Evolutionary conservation across 768 basidiomycete species (phyloP).

Genomic region (Suillus plorans): DNA sequence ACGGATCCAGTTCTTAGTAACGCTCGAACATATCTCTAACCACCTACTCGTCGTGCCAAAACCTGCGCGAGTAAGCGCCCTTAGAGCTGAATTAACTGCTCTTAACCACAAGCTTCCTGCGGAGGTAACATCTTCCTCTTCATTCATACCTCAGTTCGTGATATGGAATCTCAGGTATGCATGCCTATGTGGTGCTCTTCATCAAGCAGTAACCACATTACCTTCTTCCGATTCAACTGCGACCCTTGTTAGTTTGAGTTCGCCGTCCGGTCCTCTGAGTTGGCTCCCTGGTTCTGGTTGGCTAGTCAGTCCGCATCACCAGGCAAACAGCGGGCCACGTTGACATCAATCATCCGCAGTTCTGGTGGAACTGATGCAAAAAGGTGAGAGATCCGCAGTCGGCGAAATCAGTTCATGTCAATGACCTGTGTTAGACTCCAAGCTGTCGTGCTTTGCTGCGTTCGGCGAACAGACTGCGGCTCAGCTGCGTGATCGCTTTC

Average conservation of each 20-base stretch:
- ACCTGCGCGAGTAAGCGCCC: constrained; percentile 92
- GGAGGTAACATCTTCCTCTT: constrained; percentile 56
- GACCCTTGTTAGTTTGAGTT: constrained; percentile 9
- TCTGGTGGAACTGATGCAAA: constrained; percentile 97
- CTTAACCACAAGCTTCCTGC: constrained; percentile 96
- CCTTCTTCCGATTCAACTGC: constrained; percentile 15
- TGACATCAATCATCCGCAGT: constrained; percentile 41
- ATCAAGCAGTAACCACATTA: constrained; percentile 46
- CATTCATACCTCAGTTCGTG: constrained; percentile 7
- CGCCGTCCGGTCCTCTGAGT: constrained; percentile 35
- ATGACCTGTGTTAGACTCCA: constrained; percentile 58
- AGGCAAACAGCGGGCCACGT: constrained; percentile 21
- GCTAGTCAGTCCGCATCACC: constrained; percentile 32
- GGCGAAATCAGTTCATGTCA: constrained; percentile 10
- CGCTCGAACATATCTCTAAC: constrained; percentile 91
- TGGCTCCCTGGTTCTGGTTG: constrained; percentile 60
- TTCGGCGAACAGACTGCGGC: constrained; percentile 89
- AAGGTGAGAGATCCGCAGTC: constrained; percentile 49
- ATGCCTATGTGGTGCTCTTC: constrained; percentile 88
- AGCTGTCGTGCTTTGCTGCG: constrained; percentile 87
- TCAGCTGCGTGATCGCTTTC: constrained; percentile 90
- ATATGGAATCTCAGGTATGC: constrained; percentile 55
- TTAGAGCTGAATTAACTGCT: constrained; percentile 92
- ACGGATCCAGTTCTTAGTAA: constrained; percentile 83
- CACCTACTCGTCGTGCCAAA: constrained; percentile 88